These are phyloP conservation scores for Tritrichomonas musculus DNA, from an alignment of 208 protist species.

Conservation along the genomic window DNA sequence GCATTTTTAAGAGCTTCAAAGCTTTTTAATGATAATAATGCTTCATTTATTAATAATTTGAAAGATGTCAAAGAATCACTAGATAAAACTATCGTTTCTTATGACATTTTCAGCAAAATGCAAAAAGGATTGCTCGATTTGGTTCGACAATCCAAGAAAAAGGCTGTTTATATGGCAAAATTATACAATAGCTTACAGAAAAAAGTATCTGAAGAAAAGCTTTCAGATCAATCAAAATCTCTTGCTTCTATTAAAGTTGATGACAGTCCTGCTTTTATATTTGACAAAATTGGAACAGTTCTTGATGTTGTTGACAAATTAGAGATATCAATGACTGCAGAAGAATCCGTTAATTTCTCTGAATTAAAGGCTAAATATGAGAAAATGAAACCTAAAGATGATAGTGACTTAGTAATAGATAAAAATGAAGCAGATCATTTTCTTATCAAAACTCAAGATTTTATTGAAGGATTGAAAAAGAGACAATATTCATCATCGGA, in stretches of 20 bases:
- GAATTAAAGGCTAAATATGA: background rate
- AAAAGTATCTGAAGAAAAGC: background rate
- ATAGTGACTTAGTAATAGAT: background rate
- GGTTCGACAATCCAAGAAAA: background rate
- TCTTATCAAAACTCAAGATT: background rate
- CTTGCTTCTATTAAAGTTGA: background rate
- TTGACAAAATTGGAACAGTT: background rate
- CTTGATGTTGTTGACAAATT: background rate
- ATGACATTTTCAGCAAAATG: background rate
- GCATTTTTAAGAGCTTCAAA: background rate
- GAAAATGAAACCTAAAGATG: background rate
- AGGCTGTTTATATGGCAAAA: background rate
- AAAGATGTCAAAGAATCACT: background rate
- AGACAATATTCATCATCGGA: too few relatives aligned
- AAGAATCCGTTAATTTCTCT: background rate
- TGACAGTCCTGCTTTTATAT: background rate
- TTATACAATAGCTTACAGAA: background rate
- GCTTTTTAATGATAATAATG: background rate
- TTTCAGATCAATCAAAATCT: background rate
- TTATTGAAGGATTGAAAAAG: background rate
- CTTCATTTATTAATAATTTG: background rate
- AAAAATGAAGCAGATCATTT: background rate
- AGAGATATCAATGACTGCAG: background rate
- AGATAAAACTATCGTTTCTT: background rate
- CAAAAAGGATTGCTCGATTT: background rate